These are phyloP conservation scores for Cordyceps militaris DNA, from an alignment of 2,329 filamentous ascomycete genomes.

Conservation along the genomic window DNA sequence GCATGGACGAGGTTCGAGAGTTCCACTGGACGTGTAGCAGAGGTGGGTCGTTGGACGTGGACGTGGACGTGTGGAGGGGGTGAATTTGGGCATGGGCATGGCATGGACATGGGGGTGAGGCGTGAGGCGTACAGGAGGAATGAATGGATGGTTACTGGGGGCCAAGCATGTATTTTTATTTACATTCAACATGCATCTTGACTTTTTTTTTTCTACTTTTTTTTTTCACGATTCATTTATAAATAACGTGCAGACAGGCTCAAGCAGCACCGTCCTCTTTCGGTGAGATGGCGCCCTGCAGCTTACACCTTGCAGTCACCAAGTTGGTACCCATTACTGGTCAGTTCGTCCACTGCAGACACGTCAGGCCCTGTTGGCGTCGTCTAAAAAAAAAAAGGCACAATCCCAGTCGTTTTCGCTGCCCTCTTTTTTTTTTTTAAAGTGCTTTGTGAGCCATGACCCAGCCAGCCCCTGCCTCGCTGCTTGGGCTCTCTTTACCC, in stretches of 20 bases:
- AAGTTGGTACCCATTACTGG: not conserved
- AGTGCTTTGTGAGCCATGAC: no score
- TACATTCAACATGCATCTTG: no score
- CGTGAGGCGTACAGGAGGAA: not conserved
- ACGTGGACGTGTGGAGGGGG: not conserved
- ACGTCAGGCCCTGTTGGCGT: no score
- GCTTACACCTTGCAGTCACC: no score
- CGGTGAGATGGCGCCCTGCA: not conserved
- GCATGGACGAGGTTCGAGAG: conserved; percentile 10
- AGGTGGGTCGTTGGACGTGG: conserved; percentile 11
- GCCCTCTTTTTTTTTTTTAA: not conserved
- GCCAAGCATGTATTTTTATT: no score
- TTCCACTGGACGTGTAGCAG: conserved; percentile 13
- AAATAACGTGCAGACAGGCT: no score
- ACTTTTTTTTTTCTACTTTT: no score
- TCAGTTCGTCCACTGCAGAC: not conserved
- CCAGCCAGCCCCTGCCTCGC: no score
- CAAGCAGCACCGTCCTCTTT: not conserved
- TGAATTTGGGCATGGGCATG: not conserved
- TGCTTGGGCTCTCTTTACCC: not conserved
- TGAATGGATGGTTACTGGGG: not conserved
- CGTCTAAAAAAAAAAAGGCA: no score
- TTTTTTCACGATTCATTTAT: no score
- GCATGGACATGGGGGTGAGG: not conserved
- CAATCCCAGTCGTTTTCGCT: no score